A percentile compares a stretch with the other conserved stretches of the same genome.
Evolutionary conservation across 2,329 filamentous ascomycete species (phyloP).

Genomic region (Fusarium sterilihyphosum): DNA sequence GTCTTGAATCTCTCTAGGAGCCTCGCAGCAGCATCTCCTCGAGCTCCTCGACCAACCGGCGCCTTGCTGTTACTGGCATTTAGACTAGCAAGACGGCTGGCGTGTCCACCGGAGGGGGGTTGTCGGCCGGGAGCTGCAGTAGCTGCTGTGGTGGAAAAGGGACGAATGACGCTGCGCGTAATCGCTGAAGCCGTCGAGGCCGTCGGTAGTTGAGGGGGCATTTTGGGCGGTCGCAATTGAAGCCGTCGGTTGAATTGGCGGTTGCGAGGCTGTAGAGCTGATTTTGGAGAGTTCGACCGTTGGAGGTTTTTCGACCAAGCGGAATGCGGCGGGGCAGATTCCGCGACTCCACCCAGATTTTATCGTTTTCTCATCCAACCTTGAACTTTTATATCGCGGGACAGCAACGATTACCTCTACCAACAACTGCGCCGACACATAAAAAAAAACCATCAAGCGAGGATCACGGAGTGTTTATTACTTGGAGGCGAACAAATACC

Average conservation of each 20-base stretch:
- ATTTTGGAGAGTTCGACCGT: conserved; percentile 28
- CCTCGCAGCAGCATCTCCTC: conserved; percentile 43
- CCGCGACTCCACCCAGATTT: conserved; percentile 43
- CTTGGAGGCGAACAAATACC: neutral
- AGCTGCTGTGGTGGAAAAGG: conserved; percentile 46
- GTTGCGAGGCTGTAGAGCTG: conserved; percentile 11
- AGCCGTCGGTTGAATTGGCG: neutral
- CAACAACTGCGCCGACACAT: neutral
- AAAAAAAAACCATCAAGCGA: neutral
- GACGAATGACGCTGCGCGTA: conserved; percentile 32
- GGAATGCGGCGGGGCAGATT: conserved; percentile 40
- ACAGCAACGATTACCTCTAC: neutral
- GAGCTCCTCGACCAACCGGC: neutral
- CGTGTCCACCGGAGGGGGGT: conserved; percentile 6
- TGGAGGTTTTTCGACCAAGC: conserved; percentile 42
- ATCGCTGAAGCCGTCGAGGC: conserved; percentile 35
- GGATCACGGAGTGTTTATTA: neutral
- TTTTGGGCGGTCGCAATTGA: conserved; percentile 42
- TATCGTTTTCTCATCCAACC: conserved; percentile 35
- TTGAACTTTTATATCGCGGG: conserved; percentile 8
- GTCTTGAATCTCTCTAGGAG: conserved; percentile 44
- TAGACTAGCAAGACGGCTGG: conserved; percentile 37
- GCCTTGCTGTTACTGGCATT: conserved; percentile 28
- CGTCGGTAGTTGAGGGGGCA: conserved; percentile 54
- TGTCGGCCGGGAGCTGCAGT: conserved; percentile 36